Percentiles rank a stretch among this genome's conserved stretches.
These are phyloP conservation scores for Cenococcum geophilum DNA, from an alignment of 495 filamentous ascomycete species.

Conservation along the genomic window DNA sequence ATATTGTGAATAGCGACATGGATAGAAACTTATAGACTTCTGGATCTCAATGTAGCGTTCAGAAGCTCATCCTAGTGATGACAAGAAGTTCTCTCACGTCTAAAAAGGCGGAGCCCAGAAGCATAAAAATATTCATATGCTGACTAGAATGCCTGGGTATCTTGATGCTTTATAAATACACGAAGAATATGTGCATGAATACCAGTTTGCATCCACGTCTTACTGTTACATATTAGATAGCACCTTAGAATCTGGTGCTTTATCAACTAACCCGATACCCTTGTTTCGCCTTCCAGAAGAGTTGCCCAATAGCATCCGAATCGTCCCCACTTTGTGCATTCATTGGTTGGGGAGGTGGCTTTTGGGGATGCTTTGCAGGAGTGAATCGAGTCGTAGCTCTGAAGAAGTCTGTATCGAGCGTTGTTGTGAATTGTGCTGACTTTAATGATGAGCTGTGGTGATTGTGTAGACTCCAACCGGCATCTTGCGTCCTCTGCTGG, in stretches of 20 bases:
- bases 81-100: no score
- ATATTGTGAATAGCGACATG: conserved; percentile 38
- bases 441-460: conserved; percentile 38
- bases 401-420: conserved; percentile 15
- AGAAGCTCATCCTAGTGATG: no score
- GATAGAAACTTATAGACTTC: background rate
- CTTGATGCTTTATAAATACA: background rate
- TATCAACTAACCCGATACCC: conserved; percentile 24
- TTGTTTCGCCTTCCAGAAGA: conserved; percentile 26
- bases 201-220: no score
- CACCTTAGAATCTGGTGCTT: background rate
- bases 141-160: background rate
- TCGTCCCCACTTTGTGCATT: background rate
- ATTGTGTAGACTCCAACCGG: conserved; percentile 45
- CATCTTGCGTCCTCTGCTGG: conserved; percentile 49
- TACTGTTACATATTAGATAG: no score
- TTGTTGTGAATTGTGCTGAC: background rate
- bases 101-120: background rate
- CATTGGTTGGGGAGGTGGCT: background rate
- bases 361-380: conserved; percentile 1
- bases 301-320: conserved; percentile 14
- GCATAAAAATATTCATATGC: background rate
- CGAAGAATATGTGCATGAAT: no score
- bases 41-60: no score
- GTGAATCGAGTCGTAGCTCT: background rate